Percentiles rank a stretch among this genome's conserved stretches.
Evolutionary conservation across 331 rosid species (phyloP).

Genomic region (Ulmus americana): DNA sequence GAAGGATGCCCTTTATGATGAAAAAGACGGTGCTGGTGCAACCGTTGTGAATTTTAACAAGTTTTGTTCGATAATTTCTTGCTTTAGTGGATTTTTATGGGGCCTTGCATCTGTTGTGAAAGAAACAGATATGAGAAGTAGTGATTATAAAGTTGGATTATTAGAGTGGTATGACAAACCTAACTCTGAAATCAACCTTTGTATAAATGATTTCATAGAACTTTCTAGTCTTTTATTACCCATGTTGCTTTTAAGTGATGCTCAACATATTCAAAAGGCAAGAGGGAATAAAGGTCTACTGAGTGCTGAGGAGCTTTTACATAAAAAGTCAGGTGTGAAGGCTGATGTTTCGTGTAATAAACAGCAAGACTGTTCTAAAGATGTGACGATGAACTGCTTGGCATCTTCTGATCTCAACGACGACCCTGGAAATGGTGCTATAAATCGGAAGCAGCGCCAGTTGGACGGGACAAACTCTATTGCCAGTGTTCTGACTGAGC

Average conservation of each 20-base stretch:
- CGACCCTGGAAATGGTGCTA: slow-evolving; percentile 24
- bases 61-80: slow-evolving; percentile 52
- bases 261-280: slow-evolving; percentile 26
- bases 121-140: slow-evolving; percentile 27
- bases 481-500: slow-evolving; percentile 41
- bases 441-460: slow-evolving; percentile 22
- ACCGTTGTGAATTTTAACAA: slow-evolving; percentile 36
- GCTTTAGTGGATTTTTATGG: slow-evolving; percentile 70
- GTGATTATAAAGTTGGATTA: slow-evolving; percentile 30
- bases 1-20: slow-evolving; percentile 32
- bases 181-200: slow-evolving; percentile 40
- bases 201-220: slow-evolving; percentile 39
- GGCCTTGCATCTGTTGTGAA: slow-evolving; percentile 50
- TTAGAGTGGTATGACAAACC: slow-evolving; percentile 36
- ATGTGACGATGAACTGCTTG: slow-evolving; percentile 29
- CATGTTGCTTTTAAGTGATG: slow-evolving; percentile 40
- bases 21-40: slow-evolving; percentile 31
- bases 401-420: slow-evolving; percentile 30
- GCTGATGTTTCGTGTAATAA: slow-evolving; percentile 25
- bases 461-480: slow-evolving; percentile 32
- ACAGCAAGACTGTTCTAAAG: slow-evolving; percentile 23
- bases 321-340: slow-evolving; percentile 19
- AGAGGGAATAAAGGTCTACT: slow-evolving; percentile 9
- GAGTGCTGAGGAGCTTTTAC: slow-evolving; percentile 20
- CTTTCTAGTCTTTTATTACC: slow-evolving; percentile 33